Base-by-base conservation (phyloP, 495 filamentous ascomycete species). In the Lophiostoma macrostomum region DNA sequence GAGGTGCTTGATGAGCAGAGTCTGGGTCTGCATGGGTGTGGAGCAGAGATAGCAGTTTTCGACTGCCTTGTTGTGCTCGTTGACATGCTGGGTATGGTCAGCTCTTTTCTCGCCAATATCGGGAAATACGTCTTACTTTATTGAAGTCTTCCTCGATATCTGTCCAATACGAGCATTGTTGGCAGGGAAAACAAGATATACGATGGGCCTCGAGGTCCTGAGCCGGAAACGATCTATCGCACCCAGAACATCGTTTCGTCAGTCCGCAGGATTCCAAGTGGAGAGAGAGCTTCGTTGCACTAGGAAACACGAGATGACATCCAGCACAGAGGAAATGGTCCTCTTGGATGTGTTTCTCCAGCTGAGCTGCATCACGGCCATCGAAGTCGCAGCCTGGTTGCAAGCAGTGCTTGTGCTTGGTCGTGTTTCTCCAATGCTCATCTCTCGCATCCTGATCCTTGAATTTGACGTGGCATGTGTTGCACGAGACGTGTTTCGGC, bases 401-500 rank as follows among this genome's bases (percentile, higher is more conserved):
- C 40, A 59, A 14, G 41, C 56, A 59, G 49, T 59, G 56, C 8
- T 41, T 45, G 22, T 59, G 56, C n/a, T 28, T 56, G 13, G 25
- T 37, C n/a, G 56, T 46, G 4, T 47, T 49, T 0, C 13, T 41
- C 56, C 56, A 59, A 29, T 59, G 56, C 36, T 46, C 48, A 23
- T 59, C 48, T 10, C 56, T 40, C 48, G 46, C 49, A 13, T 45
- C 34, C 29, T 59, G 56, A 23, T 42, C 53, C 10, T 34, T 25
- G 41, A 59, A 59, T 1, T 28, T 36, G 3, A 40, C 32, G 24
- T 59, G 32, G 28, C 56, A 59, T 1, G 56, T 59, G 5, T 35
- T 13, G 47, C 56, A 59, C 30, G 16, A 38, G 24, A 59, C 43
- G 23, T 59, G 56, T 24, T 53, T 46, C 12, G 3, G 5, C 16